These are phyloP conservation scores for Nakazawaea peltata DNA, from an alignment of 805 yeast genomes.

Conservation along the genomic window DNA sequence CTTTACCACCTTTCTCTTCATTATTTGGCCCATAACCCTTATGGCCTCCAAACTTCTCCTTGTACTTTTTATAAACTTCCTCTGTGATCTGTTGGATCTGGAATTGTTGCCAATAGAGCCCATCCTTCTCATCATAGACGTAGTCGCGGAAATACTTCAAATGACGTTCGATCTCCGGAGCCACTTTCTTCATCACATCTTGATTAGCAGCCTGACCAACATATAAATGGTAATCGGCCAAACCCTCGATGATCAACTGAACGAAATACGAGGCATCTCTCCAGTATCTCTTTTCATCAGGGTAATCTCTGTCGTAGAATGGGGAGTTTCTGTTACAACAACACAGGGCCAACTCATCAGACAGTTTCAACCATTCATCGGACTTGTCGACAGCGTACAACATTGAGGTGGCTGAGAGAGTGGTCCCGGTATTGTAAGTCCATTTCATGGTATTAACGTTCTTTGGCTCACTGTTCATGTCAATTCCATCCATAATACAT, in stretches of 20 bases:
- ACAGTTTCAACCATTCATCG: slow-evolving; percentile 38
- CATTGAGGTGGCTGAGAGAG: slow-evolving; percentile 45
- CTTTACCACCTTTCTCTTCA: slow-evolving; percentile 45
- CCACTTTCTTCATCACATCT: slow-evolving; percentile 21
- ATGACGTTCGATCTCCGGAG: slow-evolving; percentile 43
- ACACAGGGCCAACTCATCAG: slow-evolving; percentile 46
- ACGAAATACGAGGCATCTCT: slow-evolving; percentile 56
- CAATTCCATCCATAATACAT: slow-evolving; percentile 55
- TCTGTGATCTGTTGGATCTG: slow-evolving; percentile 48
- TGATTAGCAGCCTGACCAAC: slow-evolving; percentile 32
- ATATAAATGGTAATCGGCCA: slow-evolving; percentile 53
- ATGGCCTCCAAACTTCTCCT: slow-evolving; percentile 44
- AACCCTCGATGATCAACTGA: slow-evolving; percentile 58
- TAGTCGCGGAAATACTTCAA: slow-evolving; percentile 49
- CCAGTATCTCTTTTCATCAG: slow-evolving; percentile 46
- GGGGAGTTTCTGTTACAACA: slow-evolving; percentile 47
- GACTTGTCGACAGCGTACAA: slow-evolving; percentile 44
- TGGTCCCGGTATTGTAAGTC: slow-evolving; percentile 64
- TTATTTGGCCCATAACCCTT: slow-evolving; percentile 41
- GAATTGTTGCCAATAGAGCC: slow-evolving; percentile 50
- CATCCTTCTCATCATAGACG: slow-evolving; percentile 48
- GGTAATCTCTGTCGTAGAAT: slow-evolving; percentile 57
- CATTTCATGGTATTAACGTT: slow-evolving; percentile 44
- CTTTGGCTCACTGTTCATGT: slow-evolving; percentile 32
- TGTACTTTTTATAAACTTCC: slow-evolving; percentile 42